Conservation (phyloP, 192 early-diverging fungal genomes). For the Jimgerdemannia lactiflua region DNA sequence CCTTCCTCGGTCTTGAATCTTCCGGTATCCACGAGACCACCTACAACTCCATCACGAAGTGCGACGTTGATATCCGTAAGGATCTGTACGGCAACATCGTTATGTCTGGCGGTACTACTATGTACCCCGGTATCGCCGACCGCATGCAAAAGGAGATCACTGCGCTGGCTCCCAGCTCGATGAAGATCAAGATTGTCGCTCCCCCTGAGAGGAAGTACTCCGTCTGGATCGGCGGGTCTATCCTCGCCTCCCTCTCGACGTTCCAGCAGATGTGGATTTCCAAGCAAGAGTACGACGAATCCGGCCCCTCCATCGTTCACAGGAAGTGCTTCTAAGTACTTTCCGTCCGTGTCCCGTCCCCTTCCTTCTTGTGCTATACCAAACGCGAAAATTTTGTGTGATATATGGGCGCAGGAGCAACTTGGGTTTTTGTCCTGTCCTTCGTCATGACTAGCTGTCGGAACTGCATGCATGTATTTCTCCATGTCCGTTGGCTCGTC, state of each 20-base stretch:
- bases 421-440: too few species aligned
- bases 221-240: slow-evolving; percentile 99
- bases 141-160: slow-evolving; percentile 99
- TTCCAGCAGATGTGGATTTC: slow-evolving; percentile 99
- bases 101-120: slow-evolving; percentile 69
- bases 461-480: too few species aligned
- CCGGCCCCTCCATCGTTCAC: slow-evolving; percentile 96
- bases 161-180: slow-evolving; percentile 89
- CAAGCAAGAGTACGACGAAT: slow-evolving; percentile 98
- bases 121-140: slow-evolving; percentile 97
- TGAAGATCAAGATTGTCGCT: slow-evolving; percentile 98
- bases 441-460: too few species aligned
- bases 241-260: slow-evolving; percentile 94
- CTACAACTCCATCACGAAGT: slow-evolving; percentile 97
- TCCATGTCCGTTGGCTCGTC: too few species aligned
- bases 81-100: slow-evolving; percentile 73
- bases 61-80: slow-evolving; percentile 95
- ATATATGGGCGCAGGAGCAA: neutral
- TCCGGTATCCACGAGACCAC: slow-evolving; percentile 96
- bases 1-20: slow-evolving; percentile 85
- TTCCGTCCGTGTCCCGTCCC: neutral
- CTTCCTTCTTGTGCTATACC: neutral
- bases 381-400: neutral
- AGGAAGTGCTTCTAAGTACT: slow-evolving; percentile 90
- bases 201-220: slow-evolving; percentile 99